Base-by-base conservation (phyloP, 2,329 filamentous ascomycete species). In the Aureobasidium sp. region DNA sequence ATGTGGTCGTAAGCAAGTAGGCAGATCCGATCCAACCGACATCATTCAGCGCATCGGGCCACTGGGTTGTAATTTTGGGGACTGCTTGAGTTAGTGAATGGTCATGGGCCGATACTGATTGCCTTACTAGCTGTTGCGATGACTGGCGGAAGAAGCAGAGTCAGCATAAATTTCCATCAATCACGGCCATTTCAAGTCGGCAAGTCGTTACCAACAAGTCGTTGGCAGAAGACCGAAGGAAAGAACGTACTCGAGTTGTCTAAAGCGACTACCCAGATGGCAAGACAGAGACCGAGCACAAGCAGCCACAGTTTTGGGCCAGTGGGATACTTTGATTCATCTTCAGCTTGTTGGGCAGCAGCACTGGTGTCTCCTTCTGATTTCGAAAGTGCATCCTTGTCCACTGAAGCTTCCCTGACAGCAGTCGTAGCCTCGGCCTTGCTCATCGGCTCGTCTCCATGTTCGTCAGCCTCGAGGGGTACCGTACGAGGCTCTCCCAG, bases 1-100 rank as follows among this genome's bases (percentile, higher is more conserved):
- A 69, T 34, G 73, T 75, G 5, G 73, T 78, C 2, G 77, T 71
- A 66, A 82, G 70, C 62, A 78, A 73, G 68, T 78, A 81, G 0
- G 76, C 72, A 9, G 67, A 69, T 11, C 68, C 71, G 58, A 73
- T 73, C 76, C 77, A 79, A 17, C 70, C 70, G 5, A 77, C 73
- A 25, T 78, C 71, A 29, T 73, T 66, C 0, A 78, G 68, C 8
- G 68, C 70, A 48, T 76, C 62, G 20, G 58, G 58, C 67, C 78
- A 79, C 20, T 77, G 69, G 51, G 74, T 69, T 3, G 75, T 77
- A 48, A 77, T 76, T 9, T 68, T 66, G 0, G 76, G 74, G 17
- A 77, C 58, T 61, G 47, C 17, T 37, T 8, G n/a, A 7, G 27
- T 52, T 20, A 59, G 55, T 60, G 7, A 7, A 5, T 11, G 39